phyloP scores from a whole-genome alignment of 208 protist genomes.

The Leishmania martiniquensis region DNA sequence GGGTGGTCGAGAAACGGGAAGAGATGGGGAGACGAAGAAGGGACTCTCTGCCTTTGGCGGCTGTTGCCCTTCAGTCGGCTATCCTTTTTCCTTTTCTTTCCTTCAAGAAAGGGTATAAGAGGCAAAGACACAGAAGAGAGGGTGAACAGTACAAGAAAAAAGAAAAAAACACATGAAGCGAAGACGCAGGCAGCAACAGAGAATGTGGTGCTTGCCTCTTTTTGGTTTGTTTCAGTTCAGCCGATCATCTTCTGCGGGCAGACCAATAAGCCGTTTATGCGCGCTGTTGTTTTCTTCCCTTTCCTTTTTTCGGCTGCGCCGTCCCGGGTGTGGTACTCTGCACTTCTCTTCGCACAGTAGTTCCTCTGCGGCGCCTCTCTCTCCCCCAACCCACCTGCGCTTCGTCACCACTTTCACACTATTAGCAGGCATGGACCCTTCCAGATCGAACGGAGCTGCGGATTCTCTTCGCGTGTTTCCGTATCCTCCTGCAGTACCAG shows the following conservation, averaged over 20 bases:
- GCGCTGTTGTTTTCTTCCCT: no score
- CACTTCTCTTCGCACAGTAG: not conserved
- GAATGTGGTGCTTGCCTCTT: no score
- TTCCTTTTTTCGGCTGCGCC: no score
- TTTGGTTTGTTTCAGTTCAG: not conserved
- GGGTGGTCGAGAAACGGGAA: not conserved
- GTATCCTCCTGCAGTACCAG: no score
- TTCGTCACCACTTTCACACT: not conserved
- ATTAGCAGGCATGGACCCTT: not conserved
- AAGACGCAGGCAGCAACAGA: no score
- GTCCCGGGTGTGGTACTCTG: no score
- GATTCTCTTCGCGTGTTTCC: not conserved
- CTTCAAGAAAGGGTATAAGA: no score
- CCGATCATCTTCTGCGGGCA: no score
- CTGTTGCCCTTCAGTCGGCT: no score
- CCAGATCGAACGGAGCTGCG: not conserved
- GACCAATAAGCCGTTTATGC: no score
- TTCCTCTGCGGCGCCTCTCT: not conserved
- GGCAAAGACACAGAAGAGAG: not conserved
- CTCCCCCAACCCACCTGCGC: not conserved
- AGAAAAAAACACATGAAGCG: not conserved
- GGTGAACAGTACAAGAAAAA: conserved; percentile 5
- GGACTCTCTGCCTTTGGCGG: not conserved
- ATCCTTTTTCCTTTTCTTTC: no score
- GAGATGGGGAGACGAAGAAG: not conserved